Evolutionary conservation across 805 yeast genomes (phyloP), one percentile per base, ranked within the genome.

Genomic region (Saccharomycopsis sp.): DNA sequence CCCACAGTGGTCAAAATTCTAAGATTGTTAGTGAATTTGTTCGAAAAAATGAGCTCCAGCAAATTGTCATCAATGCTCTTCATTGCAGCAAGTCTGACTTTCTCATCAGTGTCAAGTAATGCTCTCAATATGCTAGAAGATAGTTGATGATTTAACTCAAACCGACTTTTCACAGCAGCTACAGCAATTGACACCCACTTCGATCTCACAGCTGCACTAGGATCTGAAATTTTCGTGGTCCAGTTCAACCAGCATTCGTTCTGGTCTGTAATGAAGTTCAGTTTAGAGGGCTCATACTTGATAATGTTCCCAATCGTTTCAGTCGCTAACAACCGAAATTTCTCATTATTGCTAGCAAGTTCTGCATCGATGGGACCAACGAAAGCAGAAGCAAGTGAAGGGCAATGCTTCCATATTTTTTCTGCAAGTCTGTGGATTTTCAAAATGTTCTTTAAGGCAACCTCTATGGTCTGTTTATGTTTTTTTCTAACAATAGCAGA

Each of bases 361-460:
- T 87, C 94, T 52, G 83, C 86, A 49, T 83, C 84, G 3, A 87
- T 63, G 38, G 84, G 69, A 0, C 94, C 92, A 67, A 83, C 73
- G 0, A 82, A 80, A 1, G 92, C 74, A 3, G 73, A 68, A 8
- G 84, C 63, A 16, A 83, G 61, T 35, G 81, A 92, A 0, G 96
- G 96, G 0, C 77, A 77, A 38, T 73, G 68, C 50, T 67, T 73
- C 95, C 96, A 88, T 2, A 87, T 62, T 45, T 78, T 79, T 2
- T 77, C 60, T 0, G 79, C 62, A 25, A 85, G 60, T 9, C 58
- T 66, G 53, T 86, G 94, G 3, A 83, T 64, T 52, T 77, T 79
- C 8, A 63, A 64, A 39, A 83, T 58, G 16, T 72, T 73, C 32
- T 64, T 68, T 36, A 61, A 42, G 20, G 42, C 49, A 36, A 27